phyloP scores from a whole-genome alignment of 768 basidiomycete species.

The Butyriboletus loyo region DNA sequence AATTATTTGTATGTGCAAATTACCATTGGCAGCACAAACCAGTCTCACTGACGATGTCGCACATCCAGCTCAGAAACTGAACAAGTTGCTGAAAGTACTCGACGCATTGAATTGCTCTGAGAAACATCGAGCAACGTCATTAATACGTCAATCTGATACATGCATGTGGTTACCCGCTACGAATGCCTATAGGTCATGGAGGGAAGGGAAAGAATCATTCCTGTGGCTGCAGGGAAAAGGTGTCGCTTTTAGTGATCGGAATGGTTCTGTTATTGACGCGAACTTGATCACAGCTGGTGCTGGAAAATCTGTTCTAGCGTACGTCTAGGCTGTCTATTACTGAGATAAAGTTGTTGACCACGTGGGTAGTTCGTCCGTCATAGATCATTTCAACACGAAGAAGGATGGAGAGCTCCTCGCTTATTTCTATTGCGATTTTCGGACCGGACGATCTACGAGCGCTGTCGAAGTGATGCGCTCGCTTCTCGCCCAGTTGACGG shows the following conservation, averaged over 20 bases:
- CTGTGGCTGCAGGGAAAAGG: slow-evolving; percentile 20
- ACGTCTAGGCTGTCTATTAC: neutral
- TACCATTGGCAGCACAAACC: rapidly evolving
- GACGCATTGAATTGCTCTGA: neutral
- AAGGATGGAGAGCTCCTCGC: neutral
- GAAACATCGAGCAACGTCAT: neutral
- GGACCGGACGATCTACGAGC: neutral
- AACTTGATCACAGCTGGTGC: neutral
- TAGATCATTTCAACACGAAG: neutral
- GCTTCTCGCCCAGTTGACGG: slow-evolving; percentile 16
- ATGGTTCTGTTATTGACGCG: neutral
- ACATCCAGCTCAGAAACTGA: neutral
- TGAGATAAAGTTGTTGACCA: neutral
- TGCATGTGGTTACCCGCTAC: slow-evolving; percentile 12
- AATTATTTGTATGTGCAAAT: slow-evolving; percentile 3
- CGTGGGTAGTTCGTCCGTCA: neutral
- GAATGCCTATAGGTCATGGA: slow-evolving; percentile 5
- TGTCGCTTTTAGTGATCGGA: neutral
- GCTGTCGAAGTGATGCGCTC: slow-evolving; percentile 17
- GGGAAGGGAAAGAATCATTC: neutral
- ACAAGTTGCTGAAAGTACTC: neutral
- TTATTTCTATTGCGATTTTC: slow-evolving; percentile 27
- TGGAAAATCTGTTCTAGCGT: slow-evolving; percentile 1
- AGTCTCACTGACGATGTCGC: neutral
- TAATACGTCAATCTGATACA: slow-evolving; percentile 4